Base-by-base conservation (phyloP, 2,329 filamentous ascomycete species). In the Harringtonia lauricola region DNA sequence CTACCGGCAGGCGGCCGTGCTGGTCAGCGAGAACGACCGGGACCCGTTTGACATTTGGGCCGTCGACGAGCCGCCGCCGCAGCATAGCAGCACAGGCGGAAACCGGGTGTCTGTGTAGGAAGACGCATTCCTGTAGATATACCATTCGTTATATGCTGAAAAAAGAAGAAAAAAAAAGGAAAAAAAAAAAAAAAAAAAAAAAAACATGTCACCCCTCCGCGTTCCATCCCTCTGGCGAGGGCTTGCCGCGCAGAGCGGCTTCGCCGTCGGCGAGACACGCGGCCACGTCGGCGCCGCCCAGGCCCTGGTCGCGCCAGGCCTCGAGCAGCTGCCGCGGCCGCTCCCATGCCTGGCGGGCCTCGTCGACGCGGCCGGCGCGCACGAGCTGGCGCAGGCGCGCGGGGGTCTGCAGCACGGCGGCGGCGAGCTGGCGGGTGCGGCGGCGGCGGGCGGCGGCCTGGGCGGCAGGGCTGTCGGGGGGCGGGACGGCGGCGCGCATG, bases 11-110 rank as follows among this genome's bases (percentile, higher is more conserved):
- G 74, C 80, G 17, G 67, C 75, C 44, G 80, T 96, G 14, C 61
- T 81, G 45, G 76, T 94, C 39, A 95, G 89, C 61, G 72, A 83
- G 59, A 71, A 71, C 36, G 92, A 98, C 63, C 72, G 78, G 47
- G 92, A 98, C 70, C 92, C 92, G 0, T 98, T 88, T 64, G 81
- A 82, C 41, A 83, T 95, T 47, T 71, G 86, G 50, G 68, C 73
- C 48, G 62, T 76, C 30, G 41, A 51, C 28, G 45, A 51, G 31
- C 34, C 39, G 17, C 36, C 40, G 14, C 42, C 38, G 37, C 4
- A 2, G 8, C n/a, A 3, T n/a, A 15, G 19, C 12, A 8, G 13
- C 18, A 4, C 13, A 40, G 21, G 21, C 8, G 14, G 18, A 14
- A 9, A n/a, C n/a, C n/a, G 24, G 37, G 10, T 5, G 24, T 4